Evolutionary conservation across 2,329 filamentous ascomycete genomes (phyloP).

Genomic region (Trichoderma sp.): DNA sequence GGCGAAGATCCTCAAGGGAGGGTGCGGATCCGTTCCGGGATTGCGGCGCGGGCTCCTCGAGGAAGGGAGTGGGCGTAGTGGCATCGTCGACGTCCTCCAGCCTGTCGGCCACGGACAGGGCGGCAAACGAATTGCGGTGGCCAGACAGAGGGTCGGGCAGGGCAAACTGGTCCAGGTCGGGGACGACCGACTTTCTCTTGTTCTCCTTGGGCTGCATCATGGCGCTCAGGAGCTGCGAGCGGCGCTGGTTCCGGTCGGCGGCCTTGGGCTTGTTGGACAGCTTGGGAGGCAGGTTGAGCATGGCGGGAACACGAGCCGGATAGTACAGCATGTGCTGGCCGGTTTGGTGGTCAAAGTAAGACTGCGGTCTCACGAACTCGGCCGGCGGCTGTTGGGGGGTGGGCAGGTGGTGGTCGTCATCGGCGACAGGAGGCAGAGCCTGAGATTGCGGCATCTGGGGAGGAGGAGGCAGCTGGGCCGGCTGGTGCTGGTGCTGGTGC

Average conservation of each 20-base stretch:
- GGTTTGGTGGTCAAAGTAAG: constrained; percentile 61
- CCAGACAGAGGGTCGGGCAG: constrained; percentile 46
- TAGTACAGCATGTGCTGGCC: constrained; percentile 89
- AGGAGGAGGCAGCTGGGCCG: neutral
- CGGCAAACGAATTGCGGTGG: constrained; percentile 36
- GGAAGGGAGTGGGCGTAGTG: neutral
- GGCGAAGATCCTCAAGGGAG: constrained; percentile 28
- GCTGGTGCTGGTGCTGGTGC: neutral
- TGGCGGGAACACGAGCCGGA: constrained; percentile 87
- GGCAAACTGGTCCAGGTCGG: constrained; percentile 36
- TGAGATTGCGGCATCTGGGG: neutral
- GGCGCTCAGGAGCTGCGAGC: constrained; percentile 67
- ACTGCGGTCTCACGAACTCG: constrained; percentile 44
- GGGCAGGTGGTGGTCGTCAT: constrained; percentile 17
- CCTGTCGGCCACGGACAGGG: constrained; percentile 30
- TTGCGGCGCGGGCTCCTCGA: constrained; percentile 17
- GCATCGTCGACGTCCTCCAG: constrained; percentile 16
- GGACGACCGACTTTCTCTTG: constrained; percentile 20
- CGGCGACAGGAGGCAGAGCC: neutral
- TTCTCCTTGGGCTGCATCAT: constrained; percentile 41
- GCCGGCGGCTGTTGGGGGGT: constrained; percentile 27
- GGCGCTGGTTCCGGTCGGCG: constrained; percentile 63
- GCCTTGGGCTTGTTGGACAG: constrained; percentile 70
- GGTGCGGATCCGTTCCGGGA: constrained; percentile 22
- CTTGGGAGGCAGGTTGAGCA: constrained; percentile 88